A percentile compares a stretch with the other conserved stretches of the same genome.
Conservation (phyloP, 257 asterid species). For the Cruciata laevipes region DNA sequence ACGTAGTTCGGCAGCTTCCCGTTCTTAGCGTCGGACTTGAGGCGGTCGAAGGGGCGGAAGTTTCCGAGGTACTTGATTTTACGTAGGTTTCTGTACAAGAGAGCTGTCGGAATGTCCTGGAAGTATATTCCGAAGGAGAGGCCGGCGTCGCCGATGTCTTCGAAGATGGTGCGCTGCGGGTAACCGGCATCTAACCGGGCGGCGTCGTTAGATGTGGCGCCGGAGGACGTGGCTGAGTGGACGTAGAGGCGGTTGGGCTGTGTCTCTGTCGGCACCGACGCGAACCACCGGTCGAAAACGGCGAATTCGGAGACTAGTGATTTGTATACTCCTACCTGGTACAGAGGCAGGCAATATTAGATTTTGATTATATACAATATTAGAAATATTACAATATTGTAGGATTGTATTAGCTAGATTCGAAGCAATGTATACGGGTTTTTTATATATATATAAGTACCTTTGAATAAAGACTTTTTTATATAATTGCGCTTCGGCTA, state of each 20-base stretch:
- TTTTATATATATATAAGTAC: too few species aligned
- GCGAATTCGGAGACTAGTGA: slow-evolving; percentile 67
- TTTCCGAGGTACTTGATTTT: slow-evolving; percentile 53
- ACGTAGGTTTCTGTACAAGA: slow-evolving; percentile 55
- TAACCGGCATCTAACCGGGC: slow-evolving; percentile 49
- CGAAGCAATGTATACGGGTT: too few species aligned
- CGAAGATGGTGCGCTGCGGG: slow-evolving; percentile 84
- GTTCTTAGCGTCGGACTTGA: slow-evolving; percentile 33
- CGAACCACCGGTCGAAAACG: slow-evolving; percentile 90
- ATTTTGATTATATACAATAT: too few species aligned
- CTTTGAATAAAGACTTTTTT: too few species aligned
- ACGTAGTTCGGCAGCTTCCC: slow-evolving; percentile 66
- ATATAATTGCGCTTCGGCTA: too few species aligned
- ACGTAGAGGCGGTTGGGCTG: slow-evolving; percentile 87
- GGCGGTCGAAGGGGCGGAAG: slow-evolving; percentile 54
- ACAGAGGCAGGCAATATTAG: too few species aligned
- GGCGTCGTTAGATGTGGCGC: slow-evolving; percentile 70
- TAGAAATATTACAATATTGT: too few species aligned
- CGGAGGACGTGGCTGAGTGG: slow-evolving; percentile 88
- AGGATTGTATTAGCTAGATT: too few species aligned
- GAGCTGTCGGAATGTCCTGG: slow-evolving; percentile 80
- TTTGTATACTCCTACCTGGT: slow-evolving; percentile 60
- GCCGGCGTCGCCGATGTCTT: slow-evolving; percentile 48
- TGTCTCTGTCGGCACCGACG: slow-evolving; percentile 81
- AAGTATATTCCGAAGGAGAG: slow-evolving; percentile 62